phyloP scores from a whole-genome alignment of 352 stramenopile genomes.

The Phytophthora pistaciae region DNA sequence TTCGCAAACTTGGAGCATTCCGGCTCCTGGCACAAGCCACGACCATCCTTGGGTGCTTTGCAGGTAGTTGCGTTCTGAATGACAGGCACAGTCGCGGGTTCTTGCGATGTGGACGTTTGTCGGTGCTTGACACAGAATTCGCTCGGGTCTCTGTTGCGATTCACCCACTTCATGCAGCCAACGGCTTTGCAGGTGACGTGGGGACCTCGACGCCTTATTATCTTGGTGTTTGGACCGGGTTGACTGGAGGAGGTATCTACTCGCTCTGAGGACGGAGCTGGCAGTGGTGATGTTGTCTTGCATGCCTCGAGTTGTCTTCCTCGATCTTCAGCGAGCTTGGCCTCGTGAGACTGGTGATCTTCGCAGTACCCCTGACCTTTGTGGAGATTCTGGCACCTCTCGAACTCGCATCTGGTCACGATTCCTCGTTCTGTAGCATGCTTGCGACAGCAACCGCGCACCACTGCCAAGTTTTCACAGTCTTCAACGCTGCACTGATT shows the following conservation, averaged over 20 bases:
- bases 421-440: not conserved
- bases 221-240: not conserved
- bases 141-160: not conserved
- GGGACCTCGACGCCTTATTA: not conserved
- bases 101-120: not conserved
- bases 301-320: not conserved
- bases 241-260: not conserved
- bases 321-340: not conserved
- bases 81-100: not conserved
- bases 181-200: constrained; percentile 1
- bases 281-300: not conserved
- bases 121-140: constrained; percentile 1
- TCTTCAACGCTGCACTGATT: not conserved
- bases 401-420: not conserved
- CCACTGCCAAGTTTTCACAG: not conserved
- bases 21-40: not conserved
- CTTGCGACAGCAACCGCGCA: not conserved
- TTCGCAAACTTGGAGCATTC: not conserved
- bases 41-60: not conserved
- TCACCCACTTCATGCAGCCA: constrained; percentile 13
- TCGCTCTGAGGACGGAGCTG: not conserved
- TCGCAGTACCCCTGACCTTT: not conserved
- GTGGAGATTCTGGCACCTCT: not conserved
- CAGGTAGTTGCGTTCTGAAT: not conserved
- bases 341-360: not conserved